These are phyloP conservation scores for Cyberlindnera maritima DNA, from an alignment of 805 yeast genomes.

Conservation along the genomic window DNA sequence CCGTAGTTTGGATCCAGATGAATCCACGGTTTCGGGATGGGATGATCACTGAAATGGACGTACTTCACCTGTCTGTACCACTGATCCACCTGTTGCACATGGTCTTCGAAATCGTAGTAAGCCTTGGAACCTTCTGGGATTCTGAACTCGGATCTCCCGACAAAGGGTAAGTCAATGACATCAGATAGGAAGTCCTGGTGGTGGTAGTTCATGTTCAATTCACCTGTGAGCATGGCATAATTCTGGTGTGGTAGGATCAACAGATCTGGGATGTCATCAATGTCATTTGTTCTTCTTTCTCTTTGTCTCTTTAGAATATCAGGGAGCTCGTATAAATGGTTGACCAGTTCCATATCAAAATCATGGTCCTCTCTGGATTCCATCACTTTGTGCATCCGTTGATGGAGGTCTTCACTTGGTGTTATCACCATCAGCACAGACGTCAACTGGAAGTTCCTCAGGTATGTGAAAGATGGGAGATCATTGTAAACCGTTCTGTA, in stretches of 20 bases:
- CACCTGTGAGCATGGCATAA: slow-evolving; percentile 52
- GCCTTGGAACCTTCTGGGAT: slow-evolving; percentile 12
- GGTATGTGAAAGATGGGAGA: slow-evolving; percentile 33
- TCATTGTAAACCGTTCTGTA: slow-evolving; percentile 34
- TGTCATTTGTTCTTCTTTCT: background rate
- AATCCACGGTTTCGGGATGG: slow-evolving; percentile 64
- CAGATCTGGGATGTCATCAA: slow-evolving; percentile 23
- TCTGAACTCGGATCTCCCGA: background rate
- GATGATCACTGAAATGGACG: slow-evolving; percentile 63
- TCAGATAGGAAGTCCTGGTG: slow-evolving; percentile 43
- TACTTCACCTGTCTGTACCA: slow-evolving; percentile 35
- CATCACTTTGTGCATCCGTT: slow-evolving; percentile 22
- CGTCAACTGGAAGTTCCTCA: slow-evolving; percentile 32
- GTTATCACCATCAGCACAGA: slow-evolving; percentile 57
- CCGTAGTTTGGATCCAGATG: slow-evolving; percentile 2
- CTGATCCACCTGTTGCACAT: slow-evolving; percentile 8
- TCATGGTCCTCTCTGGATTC: slow-evolving; percentile 33
- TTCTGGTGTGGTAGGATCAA: slow-evolving; percentile 46
- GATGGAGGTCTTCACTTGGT: slow-evolving; percentile 37
- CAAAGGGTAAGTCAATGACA: slow-evolving; percentile 38
- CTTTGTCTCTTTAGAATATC: slow-evolving; percentile 17
- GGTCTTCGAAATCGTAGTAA: slow-evolving; percentile 17
- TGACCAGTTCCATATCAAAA: slow-evolving; percentile 51
- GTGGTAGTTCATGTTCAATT: slow-evolving; percentile 33
- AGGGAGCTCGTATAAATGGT: slow-evolving; percentile 32